Percentiles rank a stretch among this genome's conserved stretches.
Conservation (phyloP, 208 protist species). For the Trypanosoma avium region DNA sequence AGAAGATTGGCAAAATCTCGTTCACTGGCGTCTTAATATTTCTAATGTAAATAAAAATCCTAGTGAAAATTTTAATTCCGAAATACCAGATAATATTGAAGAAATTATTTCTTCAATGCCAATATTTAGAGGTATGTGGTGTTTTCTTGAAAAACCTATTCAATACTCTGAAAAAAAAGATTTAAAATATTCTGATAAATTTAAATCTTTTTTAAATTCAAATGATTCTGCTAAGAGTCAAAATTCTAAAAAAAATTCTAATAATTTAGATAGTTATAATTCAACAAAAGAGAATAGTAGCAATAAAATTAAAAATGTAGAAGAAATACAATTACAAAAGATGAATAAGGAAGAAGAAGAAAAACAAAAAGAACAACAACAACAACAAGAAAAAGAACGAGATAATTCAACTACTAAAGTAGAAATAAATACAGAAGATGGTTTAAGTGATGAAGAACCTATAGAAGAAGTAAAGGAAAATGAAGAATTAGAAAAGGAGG, state of each 20-base stretch:
- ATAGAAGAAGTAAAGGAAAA: not conserved
- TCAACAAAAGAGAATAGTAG: no score
- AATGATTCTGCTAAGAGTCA: no score
- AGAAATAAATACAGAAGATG: no score
- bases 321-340: not conserved
- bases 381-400: not conserved
- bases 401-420: not conserved
- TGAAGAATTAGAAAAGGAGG: not conserved
- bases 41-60: not conserved
- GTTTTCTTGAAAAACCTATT: slow-evolving; percentile 43
- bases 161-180: not conserved
- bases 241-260: no score
- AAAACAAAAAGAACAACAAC: no score
- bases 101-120: slow-evolving; percentile 30
- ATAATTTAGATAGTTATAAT: no score
- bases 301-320: no score
- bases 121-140: slow-evolving; percentile 60
- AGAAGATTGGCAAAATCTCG: slow-evolving; percentile 48
- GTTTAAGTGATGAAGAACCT: not conserved
- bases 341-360: not conserved
- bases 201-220: no score
- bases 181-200: no score
- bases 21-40: slow-evolving; percentile 26
- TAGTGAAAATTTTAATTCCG: slow-evolving; percentile 2
- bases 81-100: no score